Conservation (phyloP, 2,329 filamentous ascomycete genomes). For the Lachnellula arida region DNA sequence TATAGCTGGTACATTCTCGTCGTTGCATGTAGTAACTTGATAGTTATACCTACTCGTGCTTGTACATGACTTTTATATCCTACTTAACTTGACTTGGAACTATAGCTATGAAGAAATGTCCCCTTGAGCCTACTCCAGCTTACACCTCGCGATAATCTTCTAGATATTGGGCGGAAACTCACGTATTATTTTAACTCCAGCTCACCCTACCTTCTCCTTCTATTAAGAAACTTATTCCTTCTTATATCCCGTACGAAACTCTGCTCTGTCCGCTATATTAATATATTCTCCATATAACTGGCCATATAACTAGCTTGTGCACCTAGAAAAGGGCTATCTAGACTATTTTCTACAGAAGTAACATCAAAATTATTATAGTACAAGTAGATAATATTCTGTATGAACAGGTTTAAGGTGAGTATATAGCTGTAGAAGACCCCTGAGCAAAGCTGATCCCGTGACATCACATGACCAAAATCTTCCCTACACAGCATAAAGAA, state of each 20-base stretch:
- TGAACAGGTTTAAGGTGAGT: no score
- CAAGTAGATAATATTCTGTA: no score
- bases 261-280: conserved; percentile 77
- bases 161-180: conserved; percentile 83
- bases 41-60: no score
- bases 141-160: conserved; percentile 73
- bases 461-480: no score
- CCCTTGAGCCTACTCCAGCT: conserved; percentile 68
- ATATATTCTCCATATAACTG: conserved; percentile 43
- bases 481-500: background rate
- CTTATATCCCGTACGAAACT: conserved; percentile 76
- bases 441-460: no score
- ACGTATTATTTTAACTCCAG: conserved; percentile 76
- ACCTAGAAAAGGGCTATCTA: no score
- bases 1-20: no score
- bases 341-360: no score
- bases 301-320: conserved; percentile 29
- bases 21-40: no score
- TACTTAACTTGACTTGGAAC: no score
- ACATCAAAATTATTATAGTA: no score
- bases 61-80: background rate
- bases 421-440: no score
- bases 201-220: conserved; percentile 62
- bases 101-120: conserved; percentile 13
- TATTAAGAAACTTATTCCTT: conserved; percentile 61